Evolutionary conservation across 441 rosid species (phyloP).

Genomic region (Breynia disticha): DNA sequence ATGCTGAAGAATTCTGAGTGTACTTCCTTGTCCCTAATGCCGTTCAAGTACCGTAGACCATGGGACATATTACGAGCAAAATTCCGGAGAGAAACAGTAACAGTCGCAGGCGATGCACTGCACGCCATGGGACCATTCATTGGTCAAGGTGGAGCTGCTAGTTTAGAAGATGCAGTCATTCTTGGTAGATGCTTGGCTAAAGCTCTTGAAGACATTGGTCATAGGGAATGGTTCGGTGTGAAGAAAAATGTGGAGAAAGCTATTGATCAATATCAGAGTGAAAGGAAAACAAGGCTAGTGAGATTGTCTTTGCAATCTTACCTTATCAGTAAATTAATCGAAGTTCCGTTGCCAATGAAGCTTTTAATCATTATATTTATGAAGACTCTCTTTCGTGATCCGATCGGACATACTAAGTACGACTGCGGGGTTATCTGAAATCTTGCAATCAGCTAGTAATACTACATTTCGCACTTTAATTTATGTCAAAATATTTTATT

Average conservation of each 20-base stretch:
- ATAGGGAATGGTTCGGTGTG: not conserved
- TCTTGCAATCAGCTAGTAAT: too few relatives aligned
- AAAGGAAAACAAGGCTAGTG: conserved; percentile 42
- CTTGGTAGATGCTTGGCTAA: conserved; percentile 38
- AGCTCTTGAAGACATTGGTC: not conserved
- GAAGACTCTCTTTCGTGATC: conserved; percentile 26
- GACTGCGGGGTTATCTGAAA: conserved; percentile 19
- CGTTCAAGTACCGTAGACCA: conserved; percentile 33
- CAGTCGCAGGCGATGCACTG: conserved; percentile 59
- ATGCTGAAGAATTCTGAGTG: conserved; percentile 12
- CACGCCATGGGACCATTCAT: conserved; percentile 55
- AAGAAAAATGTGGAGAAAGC: conserved; percentile 21
- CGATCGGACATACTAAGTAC: conserved; percentile 23
- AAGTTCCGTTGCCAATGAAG: conserved; percentile 21
- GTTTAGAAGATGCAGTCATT: conserved; percentile 47
- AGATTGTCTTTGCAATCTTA: conserved; percentile 37
- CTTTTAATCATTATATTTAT: conserved; percentile 16
- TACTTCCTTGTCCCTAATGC: conserved; percentile 13
- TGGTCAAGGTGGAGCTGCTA: conserved; percentile 46
- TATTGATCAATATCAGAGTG: conserved; percentile 29
- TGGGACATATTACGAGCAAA: conserved; percentile 25
- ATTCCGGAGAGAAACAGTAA: conserved; percentile 32
- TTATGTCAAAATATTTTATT: too few relatives aligned
- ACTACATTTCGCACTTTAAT: too few relatives aligned
- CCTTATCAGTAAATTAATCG: conserved; percentile 22